Base-by-base conservation (phyloP, 495 filamentous ascomycete species). In the Melanomma pulvis-pyrius region DNA sequence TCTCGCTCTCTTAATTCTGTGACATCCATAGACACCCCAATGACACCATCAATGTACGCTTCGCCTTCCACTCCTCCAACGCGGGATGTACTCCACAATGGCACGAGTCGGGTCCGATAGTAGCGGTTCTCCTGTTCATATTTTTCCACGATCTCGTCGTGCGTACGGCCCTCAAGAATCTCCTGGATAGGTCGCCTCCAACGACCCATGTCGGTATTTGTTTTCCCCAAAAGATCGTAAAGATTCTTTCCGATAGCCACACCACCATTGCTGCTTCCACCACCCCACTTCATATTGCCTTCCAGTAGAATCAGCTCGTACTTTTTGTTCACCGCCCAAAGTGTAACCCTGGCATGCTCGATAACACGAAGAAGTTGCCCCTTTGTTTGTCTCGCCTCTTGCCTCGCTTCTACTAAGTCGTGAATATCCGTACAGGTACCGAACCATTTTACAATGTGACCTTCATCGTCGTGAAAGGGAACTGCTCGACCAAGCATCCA, bases 401-500 rank as follows among this genome's bases (percentile, higher is more conserved):
- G 79, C 55, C 87, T 82, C 0, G 85, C 78, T 70, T 87, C 80
- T 5, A 90, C 84, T 19, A 83, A 77, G 49, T 88, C 85, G 68
- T 89, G 83, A 26, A 89, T 86, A 51, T 90, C 86, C 9, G 86
- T 89, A 70, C 84, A 87, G n/a, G 86, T 79, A 67, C 87, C 89
- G 68, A 88, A 90, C 89, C 88, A 92, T 74, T 88, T 88, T 59
- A 87, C 77, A 46, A 91, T 89, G 30, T 78, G 75, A 0, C 85
- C 85, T 78, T 88, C 55, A 80, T 80, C 57, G 67, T 89, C 84
- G 55, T 77, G 77, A 59, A 91, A 73, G 0, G 89, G 88, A 34
- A 87, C 63, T 0, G 87, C 89, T 41, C 84, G 80, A 32, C 84
- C 86, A 4, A 90, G 77, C 82, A 92, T 90, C 88, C 88, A 90